phyloP scores from a whole-genome alignment of 208 protist species.

The Angomonas deanei region DNA sequence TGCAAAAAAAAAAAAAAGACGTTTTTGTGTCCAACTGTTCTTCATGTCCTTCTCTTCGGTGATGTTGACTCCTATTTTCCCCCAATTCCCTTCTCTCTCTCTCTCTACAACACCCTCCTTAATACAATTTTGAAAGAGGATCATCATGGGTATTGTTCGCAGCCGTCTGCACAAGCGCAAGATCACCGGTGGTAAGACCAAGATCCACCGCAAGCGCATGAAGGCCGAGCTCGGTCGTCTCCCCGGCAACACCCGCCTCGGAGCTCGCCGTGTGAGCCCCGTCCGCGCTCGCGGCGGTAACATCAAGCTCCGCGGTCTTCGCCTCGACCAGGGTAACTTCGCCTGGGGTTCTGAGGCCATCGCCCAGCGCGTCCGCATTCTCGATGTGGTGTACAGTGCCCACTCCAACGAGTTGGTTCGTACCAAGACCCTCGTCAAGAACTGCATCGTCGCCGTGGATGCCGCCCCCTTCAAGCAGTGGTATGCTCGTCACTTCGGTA shows the following conservation, averaged over 20 bases:
- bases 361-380: conserved; percentile 93
- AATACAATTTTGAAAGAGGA: too few relatives aligned
- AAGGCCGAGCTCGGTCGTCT: conserved; percentile 97
- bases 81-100: not conserved
- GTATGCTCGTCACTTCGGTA: conserved; percentile 98
- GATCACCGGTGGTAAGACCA: conserved; percentile 95
- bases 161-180: conserved; percentile 98
- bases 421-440: conserved; percentile 99
- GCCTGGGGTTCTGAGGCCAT: conserved; percentile 92
- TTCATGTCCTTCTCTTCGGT: not conserved
- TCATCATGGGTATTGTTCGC: conserved; percentile 96
- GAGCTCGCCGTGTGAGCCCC: conserved; percentile 85
- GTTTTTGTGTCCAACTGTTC: not conserved
- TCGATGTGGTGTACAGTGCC: conserved; percentile 99
- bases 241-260: conserved; percentile 96
- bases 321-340: conserved; percentile 98
- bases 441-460: conserved; percentile 96
- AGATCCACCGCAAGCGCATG: conserved; percentile 91
- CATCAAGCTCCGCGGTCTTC: conserved; percentile 98
- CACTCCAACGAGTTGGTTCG: conserved; percentile 99
- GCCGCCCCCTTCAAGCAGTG: conserved; percentile 97
- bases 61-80: not conserved
- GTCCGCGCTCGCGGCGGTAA: conserved; percentile 97
- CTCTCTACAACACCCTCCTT: not conserved
- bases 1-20: conserved; percentile 18